Conservation (phyloP, 2,329 filamentous ascomycete genomes). For the Cytospora piceicola region DNA sequence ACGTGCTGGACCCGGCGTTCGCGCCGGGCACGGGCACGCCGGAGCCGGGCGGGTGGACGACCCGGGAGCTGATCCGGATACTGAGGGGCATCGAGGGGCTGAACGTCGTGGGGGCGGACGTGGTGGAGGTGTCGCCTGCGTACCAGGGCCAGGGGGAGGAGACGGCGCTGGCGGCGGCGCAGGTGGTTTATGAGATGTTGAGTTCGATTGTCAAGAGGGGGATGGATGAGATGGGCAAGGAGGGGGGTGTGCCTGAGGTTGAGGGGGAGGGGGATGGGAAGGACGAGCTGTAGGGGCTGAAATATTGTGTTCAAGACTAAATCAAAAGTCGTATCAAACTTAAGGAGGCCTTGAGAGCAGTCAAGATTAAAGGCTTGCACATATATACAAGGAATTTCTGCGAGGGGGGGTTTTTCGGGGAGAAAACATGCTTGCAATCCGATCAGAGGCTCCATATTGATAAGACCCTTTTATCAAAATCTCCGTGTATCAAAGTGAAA, state of each 20-base stretch:
- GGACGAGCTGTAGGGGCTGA: conserved; percentile 44
- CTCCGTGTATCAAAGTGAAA: conserved; percentile 10
- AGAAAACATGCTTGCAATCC: background rate
- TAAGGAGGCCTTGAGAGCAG: background rate
- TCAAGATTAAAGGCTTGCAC: background rate
- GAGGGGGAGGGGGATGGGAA: conserved; percentile 34
- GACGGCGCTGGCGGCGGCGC: conserved; percentile 80
- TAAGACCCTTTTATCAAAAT: background rate
- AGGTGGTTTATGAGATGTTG: conserved; percentile 84
- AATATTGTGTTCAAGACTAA: background rate
- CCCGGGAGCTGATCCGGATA: conserved; percentile 82
- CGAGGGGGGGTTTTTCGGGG: background rate
- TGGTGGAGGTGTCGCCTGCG: conserved; percentile 85
- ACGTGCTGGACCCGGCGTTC: conserved; percentile 44
- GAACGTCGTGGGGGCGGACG: conserved; percentile 86
- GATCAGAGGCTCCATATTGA: background rate
- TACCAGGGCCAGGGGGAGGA: conserved; percentile 82
- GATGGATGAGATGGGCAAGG: conserved; percentile 43
- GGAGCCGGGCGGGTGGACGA: conserved; percentile 90
- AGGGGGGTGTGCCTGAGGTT: conserved; percentile 30
- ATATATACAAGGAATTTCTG: background rate
- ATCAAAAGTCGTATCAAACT: background rate
- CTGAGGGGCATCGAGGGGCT: conserved; percentile 79
- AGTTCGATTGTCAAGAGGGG: conserved; percentile 66
- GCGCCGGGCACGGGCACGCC: conserved; percentile 72